Base-by-base conservation (phyloP, 208 protist genomes). In the Zelonia costaricensis region DNA sequence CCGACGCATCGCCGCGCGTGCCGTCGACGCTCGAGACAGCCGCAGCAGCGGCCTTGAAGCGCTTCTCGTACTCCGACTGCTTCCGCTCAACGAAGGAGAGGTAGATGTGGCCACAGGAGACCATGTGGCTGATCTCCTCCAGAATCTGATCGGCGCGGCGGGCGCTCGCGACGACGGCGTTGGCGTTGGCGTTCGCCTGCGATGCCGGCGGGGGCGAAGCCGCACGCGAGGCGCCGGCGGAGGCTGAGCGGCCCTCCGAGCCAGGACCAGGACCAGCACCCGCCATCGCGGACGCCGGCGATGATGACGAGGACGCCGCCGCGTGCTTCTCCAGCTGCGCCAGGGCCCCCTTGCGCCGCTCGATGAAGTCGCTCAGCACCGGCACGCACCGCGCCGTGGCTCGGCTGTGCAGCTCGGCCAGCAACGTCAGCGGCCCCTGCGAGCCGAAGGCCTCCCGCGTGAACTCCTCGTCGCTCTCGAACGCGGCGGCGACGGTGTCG, bases 31-130 rank as follows among this genome's bases (percentile, higher is more conserved):
- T 20, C 43, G 52, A 28, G 8, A 25, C 36, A 12, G 22, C 33
- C 4, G 33, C 44, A n/a, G 20, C 48, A 12, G 25, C 47, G 43
- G 18, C 58, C 46, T 52, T 52, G 44, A 46, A 30, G n/a, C 12
- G 69, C 53, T 27, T 27, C 36, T 73, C 45, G 45, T 82, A 83
- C 55, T 76, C 74, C 40, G 52, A 65, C 40, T 83, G 74, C 69
- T 86, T 86, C 18, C 67, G 57, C 69, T 90, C 68, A 4, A 80
- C 69, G 60, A 92, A 92, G 36, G 53, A 46, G 44, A 89, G 74
- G 73, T 95, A 95, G 8, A 92, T 55, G 58, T 91, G 77, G 42
- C 83, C 90, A 68, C 88, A 95, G n/a, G 85, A 91, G 4, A 91
- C 85, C 22, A 95, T 72, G 66, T 95, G 88, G 36, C 76, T 78